Percentiles rank a stretch among this genome's conserved stretches.
Evolutionary conservation across 2,329 filamentous ascomycete genomes (phyloP).

Genomic region (Fusarium redolens): DNA sequence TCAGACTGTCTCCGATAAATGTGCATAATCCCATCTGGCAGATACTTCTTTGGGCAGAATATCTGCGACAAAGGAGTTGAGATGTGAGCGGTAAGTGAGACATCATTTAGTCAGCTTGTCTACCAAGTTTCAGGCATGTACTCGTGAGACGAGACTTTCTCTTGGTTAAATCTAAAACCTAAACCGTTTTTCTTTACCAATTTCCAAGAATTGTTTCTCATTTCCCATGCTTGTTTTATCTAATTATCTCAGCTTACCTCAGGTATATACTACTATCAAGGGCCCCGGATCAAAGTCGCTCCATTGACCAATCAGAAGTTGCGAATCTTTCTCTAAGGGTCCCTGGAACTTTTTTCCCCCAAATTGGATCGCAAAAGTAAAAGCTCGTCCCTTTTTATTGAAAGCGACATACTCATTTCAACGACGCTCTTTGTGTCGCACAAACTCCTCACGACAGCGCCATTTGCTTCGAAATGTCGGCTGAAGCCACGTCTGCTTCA

Average conservation of each 20-base stretch:
- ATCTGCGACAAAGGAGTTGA: slow-evolving; percentile 27
- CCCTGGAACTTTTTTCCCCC: slow-evolving; percentile 39
- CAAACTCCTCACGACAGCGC: slow-evolving; percentile 15
- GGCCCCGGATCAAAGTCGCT: slow-evolving; percentile 43
- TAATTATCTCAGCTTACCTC: neutral
- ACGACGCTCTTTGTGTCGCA: slow-evolving; percentile 37
- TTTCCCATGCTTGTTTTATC: slow-evolving; percentile 1
- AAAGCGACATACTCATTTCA: slow-evolving; percentile 7
- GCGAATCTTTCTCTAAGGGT: slow-evolving; percentile 3
- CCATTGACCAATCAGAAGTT: slow-evolving; percentile 39
- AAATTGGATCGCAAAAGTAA: slow-evolving; percentile 23
- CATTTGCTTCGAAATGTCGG: slow-evolving; percentile 41
- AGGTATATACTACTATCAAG: neutral
- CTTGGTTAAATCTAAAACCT: neutral
- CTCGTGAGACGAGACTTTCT: neutral
- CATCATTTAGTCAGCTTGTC: slow-evolving; percentile 21
- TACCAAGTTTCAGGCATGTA: slow-evolving; percentile 13
- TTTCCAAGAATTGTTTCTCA: slow-evolving; percentile 9
- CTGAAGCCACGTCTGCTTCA: slow-evolving; percentile 31
- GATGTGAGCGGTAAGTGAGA: slow-evolving; percentile 40
- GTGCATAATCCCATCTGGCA: slow-evolving; percentile 13
- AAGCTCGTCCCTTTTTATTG: slow-evolving; percentile 33
- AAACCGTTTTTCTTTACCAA: neutral
- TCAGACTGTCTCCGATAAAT: slow-evolving; percentile 5
- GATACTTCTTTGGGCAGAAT: slow-evolving; percentile 23